Conservation (phyloP, 768 basidiomycete genomes). For the Lentinula raphanica region DNA sequence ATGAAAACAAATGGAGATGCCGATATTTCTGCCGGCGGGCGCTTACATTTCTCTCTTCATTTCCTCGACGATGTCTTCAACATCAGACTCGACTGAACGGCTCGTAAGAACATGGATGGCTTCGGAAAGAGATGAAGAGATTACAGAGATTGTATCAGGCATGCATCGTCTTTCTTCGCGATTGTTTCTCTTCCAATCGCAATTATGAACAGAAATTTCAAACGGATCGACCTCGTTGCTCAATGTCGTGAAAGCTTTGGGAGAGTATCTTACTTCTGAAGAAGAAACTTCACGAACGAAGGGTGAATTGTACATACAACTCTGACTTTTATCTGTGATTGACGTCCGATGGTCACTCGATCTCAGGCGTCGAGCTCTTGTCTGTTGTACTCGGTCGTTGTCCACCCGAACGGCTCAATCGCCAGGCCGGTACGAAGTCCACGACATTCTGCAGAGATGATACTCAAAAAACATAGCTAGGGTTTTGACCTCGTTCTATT, state of each 20-base stretch:
- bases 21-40: not conserved
- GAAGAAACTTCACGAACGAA: slow-evolving; percentile 74
- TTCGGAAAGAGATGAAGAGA: slow-evolving; percentile 53
- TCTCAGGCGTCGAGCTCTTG: slow-evolving; percentile 77
- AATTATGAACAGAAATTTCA: slow-evolving; percentile 36
- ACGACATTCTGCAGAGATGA: slow-evolving; percentile 6
- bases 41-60: not conserved
- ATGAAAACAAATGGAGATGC: too few relatives aligned
- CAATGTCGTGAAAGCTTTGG: slow-evolving; percentile 79
- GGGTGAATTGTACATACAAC: slow-evolving; percentile 40
- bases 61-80: not conserved
- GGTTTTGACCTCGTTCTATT: slow-evolving; percentile 79
- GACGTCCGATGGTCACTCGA: not conserved
- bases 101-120: slow-evolving; percentile 71
- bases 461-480: slow-evolving; percentile 46
- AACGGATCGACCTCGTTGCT: slow-evolving; percentile 57
- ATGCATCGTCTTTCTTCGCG: slow-evolving; percentile 19
- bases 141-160: slow-evolving; percentile 58
- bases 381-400: slow-evolving; percentile 62
- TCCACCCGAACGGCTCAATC: slow-evolving; percentile 61
- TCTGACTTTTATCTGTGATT: not conserved
- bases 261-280: slow-evolving; percentile 84
- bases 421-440: slow-evolving; percentile 66
- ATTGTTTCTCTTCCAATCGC: slow-evolving; percentile 1
- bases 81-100: slow-evolving; percentile 43